These are phyloP conservation scores for Detonula confervacea DNA, from an alignment of 352 stramenopile species.

Conservation along the genomic window DNA sequence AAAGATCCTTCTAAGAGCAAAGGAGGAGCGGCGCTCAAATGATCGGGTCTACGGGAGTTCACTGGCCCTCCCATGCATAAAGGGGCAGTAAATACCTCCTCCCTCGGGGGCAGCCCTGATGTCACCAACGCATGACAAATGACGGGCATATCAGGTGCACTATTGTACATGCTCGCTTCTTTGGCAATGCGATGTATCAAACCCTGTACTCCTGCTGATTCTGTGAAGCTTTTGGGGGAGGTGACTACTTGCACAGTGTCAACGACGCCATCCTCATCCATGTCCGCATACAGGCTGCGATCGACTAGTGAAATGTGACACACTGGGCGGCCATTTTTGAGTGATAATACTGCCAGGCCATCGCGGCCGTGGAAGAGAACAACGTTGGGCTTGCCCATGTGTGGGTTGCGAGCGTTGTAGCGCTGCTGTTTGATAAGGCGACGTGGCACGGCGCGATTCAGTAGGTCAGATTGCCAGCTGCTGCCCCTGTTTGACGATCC, in stretches of 20 bases:
- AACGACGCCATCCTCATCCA: slow-evolving; percentile 77
- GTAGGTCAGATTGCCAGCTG: slow-evolving; percentile 55
- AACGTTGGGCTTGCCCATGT: slow-evolving; percentile 72
- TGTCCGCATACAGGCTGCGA: slow-evolving; percentile 76
- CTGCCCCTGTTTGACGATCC: background rate
- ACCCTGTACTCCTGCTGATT: slow-evolving; percentile 40
- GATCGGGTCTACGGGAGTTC: slow-evolving; percentile 9
- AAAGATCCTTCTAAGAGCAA: slow-evolving; percentile 69
- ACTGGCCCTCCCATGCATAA: slow-evolving; percentile 56
- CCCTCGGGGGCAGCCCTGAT: slow-evolving; percentile 68
- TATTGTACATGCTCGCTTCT: slow-evolving; percentile 14
- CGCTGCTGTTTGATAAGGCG: slow-evolving; percentile 39
- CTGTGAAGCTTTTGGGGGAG: slow-evolving; percentile 30
- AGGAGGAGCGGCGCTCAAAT: slow-evolving; percentile 58
- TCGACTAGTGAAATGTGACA: slow-evolving; percentile 79
- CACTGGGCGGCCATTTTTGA: slow-evolving; percentile 76
- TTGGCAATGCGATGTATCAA: slow-evolving; percentile 49
- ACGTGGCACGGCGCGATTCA: slow-evolving; percentile 37
- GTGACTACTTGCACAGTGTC: slow-evolving; percentile 76
- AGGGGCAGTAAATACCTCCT: slow-evolving; percentile 80
- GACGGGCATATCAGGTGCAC: slow-evolving; percentile 22
- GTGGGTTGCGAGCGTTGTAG: slow-evolving; percentile 44
- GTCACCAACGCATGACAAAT: slow-evolving; percentile 79
- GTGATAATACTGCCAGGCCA: slow-evolving; percentile 75
- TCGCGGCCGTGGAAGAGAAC: slow-evolving; percentile 66